phyloP scores from a whole-genome alignment of 768 basidiomycete species.

The Pisolithus marmoratus region DNA sequence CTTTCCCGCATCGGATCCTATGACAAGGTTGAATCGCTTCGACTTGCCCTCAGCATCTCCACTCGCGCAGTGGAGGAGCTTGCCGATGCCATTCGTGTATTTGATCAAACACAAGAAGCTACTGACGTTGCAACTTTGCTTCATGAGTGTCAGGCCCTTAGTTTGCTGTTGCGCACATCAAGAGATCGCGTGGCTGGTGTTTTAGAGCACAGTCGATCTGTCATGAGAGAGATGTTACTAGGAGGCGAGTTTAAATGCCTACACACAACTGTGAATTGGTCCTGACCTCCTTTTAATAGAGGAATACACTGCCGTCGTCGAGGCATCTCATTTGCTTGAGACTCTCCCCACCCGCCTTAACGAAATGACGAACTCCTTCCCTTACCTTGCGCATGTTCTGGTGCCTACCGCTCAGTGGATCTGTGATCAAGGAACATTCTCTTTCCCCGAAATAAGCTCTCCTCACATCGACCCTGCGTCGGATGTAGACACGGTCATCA shows the following conservation, averaged over 20 bases:
- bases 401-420: constrained; percentile 26
- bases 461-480: neutral
- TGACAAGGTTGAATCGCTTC: constrained; percentile 14
- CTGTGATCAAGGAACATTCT: constrained; percentile 20
- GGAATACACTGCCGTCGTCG: constrained; percentile 28
- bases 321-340: constrained; percentile 20
- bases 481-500: constrained; percentile 43
- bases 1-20: constrained; percentile 14
- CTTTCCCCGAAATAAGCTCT: constrained; percentile 8
- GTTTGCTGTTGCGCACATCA: constrained; percentile 21
- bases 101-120: constrained; percentile 27
- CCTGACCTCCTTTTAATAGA: constrained; percentile 21
- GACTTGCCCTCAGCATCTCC: constrained; percentile 11
- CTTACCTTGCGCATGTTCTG: constrained; percentile 23
- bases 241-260: constrained; percentile 24
- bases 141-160: constrained; percentile 20
- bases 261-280: neutral
- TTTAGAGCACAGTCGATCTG: constrained; percentile 12
- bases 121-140: constrained; percentile 18
- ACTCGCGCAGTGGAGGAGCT: constrained; percentile 34
- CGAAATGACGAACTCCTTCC: constrained; percentile 24
- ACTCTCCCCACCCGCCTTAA: constrained; percentile 20
- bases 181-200: constrained; percentile 23
- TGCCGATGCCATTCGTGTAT: constrained; percentile 27
- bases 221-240: constrained; percentile 29